Percentiles rank a stretch among this genome's conserved stretches.
Evolutionary conservation across 441 rosid species (phyloP).

Genomic region (Dalechampia spathulata): DNA sequence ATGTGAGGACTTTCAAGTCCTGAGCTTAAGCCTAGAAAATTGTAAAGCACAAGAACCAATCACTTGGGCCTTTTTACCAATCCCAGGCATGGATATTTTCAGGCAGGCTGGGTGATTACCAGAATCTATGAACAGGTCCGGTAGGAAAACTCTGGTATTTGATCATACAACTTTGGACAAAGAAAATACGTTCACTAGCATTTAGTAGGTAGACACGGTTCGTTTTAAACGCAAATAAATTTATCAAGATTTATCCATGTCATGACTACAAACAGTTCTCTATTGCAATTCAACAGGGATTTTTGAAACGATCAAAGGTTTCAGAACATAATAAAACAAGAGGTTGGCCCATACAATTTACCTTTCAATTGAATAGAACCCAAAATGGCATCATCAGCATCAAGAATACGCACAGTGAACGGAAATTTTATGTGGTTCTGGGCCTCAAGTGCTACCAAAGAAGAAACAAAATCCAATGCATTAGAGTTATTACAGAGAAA

Average conservation of each 20-base stretch:
- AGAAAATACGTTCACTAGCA: background rate
- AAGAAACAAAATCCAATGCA: background rate
- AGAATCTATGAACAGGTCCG: too few species aligned
- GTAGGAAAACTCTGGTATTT: background rate
- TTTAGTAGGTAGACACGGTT: background rate
- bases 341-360: conserved; percentile 12
- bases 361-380: conserved; percentile 40
- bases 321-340: background rate
- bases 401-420: conserved; percentile 39
- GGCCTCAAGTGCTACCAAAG: conserved; percentile 51
- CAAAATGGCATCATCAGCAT: conserved; percentile 39
- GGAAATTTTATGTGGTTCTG: conserved; percentile 29
- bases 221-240: too few species aligned
- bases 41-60: background rate
- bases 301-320: background rate
- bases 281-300: background rate
- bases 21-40: background rate
- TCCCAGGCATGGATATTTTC: too few species aligned
- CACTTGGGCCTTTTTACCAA: too few species aligned
- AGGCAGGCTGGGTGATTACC: too few species aligned
- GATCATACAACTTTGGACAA: background rate
- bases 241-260: too few species aligned
- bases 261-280: too few species aligned
- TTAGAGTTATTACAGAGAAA: background rate
- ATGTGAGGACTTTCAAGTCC: background rate